Evolutionary conservation across 352 stramenopile species (phyloP).

Genomic region (Globisporangium acanthophoron): DNA sequence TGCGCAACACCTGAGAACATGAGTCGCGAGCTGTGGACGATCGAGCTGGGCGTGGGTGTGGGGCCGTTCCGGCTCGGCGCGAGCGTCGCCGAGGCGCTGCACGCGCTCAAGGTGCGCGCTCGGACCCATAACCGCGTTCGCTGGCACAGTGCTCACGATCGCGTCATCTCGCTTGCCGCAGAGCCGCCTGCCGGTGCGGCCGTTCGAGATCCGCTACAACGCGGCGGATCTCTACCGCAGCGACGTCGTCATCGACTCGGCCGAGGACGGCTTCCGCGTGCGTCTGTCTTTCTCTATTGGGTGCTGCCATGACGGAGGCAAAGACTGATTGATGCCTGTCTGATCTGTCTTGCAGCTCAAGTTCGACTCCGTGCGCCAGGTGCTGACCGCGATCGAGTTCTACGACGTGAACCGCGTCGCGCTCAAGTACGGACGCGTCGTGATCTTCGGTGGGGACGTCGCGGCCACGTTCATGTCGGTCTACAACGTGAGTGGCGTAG

Average conservation of each 20-base stretch:
- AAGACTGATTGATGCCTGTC: neutral
- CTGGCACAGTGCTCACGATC: neutral
- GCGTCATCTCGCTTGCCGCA: constrained; percentile 8
- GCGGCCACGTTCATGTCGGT: constrained; percentile 84
- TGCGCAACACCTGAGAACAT: neutral
- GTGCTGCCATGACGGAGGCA: too few species aligned
- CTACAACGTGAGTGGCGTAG: constrained; percentile 62
- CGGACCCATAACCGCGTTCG: neutral
- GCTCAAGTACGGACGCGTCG: constrained; percentile 75
- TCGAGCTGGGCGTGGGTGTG: constrained; percentile 71
- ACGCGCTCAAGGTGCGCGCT: constrained; percentile 62
- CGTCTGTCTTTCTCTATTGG: constrained; percentile 3
- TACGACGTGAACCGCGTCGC: constrained; percentile 74
- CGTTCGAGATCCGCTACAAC: constrained; percentile 79
- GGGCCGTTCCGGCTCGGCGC: constrained; percentile 74
- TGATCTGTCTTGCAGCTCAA: constrained; percentile 33
- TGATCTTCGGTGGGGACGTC: constrained; percentile 78
- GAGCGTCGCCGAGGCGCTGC: constrained; percentile 63
- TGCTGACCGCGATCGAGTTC: constrained; percentile 70
- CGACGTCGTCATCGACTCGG: constrained; percentile 55
- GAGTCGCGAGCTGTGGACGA: constrained; percentile 78
- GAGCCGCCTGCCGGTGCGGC: constrained; percentile 59
- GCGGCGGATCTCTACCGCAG: constrained; percentile 54
- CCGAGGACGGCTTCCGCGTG: constrained; percentile 68
- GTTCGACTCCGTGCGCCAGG: constrained; percentile 62